phyloP scores from a whole-genome alignment of 495 filamentous ascomycete genomes.

The Haplographium delicatum region DNA sequence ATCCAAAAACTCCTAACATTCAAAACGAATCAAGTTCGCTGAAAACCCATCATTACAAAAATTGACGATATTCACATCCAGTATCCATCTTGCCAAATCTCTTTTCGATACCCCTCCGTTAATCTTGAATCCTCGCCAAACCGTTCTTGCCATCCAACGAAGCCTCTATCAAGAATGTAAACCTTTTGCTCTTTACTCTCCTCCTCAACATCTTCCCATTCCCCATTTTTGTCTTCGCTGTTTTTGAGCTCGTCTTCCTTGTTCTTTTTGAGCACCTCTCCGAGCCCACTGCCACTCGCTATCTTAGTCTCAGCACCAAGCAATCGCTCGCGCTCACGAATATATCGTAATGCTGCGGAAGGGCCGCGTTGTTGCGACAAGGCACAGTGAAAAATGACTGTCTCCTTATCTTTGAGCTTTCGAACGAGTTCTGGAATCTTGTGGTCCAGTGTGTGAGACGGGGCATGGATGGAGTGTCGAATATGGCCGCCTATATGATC shows the following conservation, averaged over 20 bases:
- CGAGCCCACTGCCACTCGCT: slow-evolving; percentile 14
- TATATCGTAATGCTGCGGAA: slow-evolving; percentile 60
- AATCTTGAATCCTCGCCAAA: slow-evolving; percentile 74
- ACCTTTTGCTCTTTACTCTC: slow-evolving; percentile 54
- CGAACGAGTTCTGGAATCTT: slow-evolving; percentile 77
- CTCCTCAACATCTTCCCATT: slow-evolving; percentile 26
- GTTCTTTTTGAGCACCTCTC: slow-evolving; percentile 16
- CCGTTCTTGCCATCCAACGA: slow-evolving; percentile 86
- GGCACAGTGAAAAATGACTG: slow-evolving; percentile 93
- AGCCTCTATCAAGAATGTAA: slow-evolving; percentile 77
- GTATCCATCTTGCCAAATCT: slow-evolving; percentile 73
- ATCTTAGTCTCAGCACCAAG: slow-evolving; percentile 21
- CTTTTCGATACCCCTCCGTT: slow-evolving; percentile 80
- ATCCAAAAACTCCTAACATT: no score
- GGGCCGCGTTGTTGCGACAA: slow-evolving; percentile 85
- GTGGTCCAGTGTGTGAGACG: slow-evolving; percentile 65
- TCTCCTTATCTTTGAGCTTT: slow-evolving; percentile 69
- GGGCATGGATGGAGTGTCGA: slow-evolving; percentile 64
- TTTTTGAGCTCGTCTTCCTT: slow-evolving; percentile 37
- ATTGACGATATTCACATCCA: slow-evolving; percentile 26
- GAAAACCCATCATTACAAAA: no score
- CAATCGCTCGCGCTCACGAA: slow-evolving; percentile 55
- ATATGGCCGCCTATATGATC: slow-evolving; percentile 97
- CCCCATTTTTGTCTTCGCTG: slow-evolving; percentile 24
- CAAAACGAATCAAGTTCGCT: no score